A percentile compares a stretch with the other conserved stretches of the same genome.
These are phyloP conservation scores for Austroboletus niveus DNA, from an alignment of 1,284 basidiomycete species.

Conservation along the genomic window DNA sequence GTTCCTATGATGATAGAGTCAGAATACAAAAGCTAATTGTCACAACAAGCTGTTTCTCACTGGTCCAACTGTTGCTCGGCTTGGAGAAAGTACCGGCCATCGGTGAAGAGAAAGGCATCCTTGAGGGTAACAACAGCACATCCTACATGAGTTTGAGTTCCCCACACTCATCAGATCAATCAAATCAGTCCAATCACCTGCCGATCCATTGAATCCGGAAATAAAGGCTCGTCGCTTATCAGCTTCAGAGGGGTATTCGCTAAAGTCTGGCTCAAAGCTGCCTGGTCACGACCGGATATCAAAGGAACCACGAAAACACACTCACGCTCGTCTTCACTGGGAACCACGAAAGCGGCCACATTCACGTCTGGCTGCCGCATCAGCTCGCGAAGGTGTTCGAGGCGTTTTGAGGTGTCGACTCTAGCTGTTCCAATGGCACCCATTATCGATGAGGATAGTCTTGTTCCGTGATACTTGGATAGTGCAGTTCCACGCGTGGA, in stretches of 20 bases:
- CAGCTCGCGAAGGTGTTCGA: slow-evolving; percentile 60
- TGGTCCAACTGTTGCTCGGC: slow-evolving; percentile 86
- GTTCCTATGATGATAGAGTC: slow-evolving; percentile 47
- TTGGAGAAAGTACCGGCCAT: slow-evolving; percentile 93
- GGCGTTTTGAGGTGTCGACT: slow-evolving; percentile 61
- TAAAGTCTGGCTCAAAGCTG: slow-evolving; percentile 60
- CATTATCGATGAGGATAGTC: slow-evolving; percentile 23
- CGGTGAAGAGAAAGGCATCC: slow-evolving; percentile 82
- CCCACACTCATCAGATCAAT: neutral
- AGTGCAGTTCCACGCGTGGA: neutral
- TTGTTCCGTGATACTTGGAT: neutral
- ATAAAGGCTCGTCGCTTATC: slow-evolving; percentile 87
- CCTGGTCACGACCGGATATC: neutral
- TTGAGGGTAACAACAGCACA: slow-evolving; percentile 77
- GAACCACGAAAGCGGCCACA: slow-evolving; percentile 74
- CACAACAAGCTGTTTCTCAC: slow-evolving; percentile 37
- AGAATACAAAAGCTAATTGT: neutral
- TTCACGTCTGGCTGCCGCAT: slow-evolving; percentile 59
- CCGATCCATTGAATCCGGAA: slow-evolving; percentile 91
- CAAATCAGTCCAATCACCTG: slow-evolving; percentile 50
- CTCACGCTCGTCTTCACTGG: slow-evolving; percentile 88
- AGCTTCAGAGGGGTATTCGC: slow-evolving; percentile 85
- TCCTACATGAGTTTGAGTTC: slow-evolving; percentile 42
- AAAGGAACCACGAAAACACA: slow-evolving; percentile 9
- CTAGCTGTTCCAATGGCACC: slow-evolving; percentile 43